Evolutionary conservation across 139 green algal genomes (phyloP).

Genomic region (Chlamydomonas sphaeroides): DNA sequence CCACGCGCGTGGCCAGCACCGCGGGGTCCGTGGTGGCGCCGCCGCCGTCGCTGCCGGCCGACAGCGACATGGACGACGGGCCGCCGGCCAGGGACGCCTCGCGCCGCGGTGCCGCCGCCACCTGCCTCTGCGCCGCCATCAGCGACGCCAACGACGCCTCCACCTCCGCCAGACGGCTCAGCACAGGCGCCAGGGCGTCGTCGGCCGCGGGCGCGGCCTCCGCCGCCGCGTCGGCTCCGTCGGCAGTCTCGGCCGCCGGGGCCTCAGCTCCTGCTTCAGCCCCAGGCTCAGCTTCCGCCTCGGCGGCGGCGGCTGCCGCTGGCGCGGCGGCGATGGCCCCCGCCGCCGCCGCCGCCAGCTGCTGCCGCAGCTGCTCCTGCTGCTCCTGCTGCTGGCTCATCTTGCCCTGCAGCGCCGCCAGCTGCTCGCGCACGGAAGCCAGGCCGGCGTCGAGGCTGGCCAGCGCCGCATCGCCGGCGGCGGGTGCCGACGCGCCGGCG

Average conservation of each 20-base stretch:
- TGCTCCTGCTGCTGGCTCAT: not conserved
- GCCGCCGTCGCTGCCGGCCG: not conserved
- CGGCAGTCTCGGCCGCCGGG: no score
- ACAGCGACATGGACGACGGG: no score
- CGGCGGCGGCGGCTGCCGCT: no score
- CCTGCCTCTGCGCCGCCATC: not conserved
- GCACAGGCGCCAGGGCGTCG: not conserved
- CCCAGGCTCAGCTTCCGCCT: not conserved
- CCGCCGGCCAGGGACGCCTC: not conserved
- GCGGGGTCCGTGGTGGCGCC: not conserved
- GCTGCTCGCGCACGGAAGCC: not conserved
- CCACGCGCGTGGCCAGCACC: not conserved
- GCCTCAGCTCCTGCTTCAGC: not conserved
- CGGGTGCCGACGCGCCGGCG: no score
- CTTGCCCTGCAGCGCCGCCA: not conserved
- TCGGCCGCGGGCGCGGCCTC: not conserved
- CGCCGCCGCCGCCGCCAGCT: not conserved
- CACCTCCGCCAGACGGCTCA: not conserved
- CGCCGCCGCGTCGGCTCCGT: no score
- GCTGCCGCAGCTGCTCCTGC: not conserved
- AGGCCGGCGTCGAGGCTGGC: not conserved
- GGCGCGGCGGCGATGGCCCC: not conserved
- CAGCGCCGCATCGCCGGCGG: not conserved
- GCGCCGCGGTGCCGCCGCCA: not conserved
- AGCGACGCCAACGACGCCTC: not conserved